Conservation (phyloP, 805 yeast species). For the Candida ascalaphidarum region DNA sequence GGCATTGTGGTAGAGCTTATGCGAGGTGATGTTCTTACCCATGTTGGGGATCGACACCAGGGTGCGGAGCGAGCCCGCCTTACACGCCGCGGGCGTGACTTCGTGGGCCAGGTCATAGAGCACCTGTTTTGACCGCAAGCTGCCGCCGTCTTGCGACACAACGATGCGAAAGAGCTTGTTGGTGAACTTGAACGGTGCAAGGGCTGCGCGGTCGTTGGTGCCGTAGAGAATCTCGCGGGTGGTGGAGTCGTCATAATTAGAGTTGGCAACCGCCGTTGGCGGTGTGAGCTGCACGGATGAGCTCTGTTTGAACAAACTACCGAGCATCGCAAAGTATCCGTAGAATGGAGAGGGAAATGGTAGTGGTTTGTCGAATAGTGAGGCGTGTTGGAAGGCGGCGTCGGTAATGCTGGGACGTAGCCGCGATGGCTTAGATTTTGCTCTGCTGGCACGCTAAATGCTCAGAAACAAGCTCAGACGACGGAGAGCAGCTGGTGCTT, state of each 20-base stretch:
- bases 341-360: background rate
- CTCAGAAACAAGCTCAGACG: too few species aligned
- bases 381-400: too few species aligned
- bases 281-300: constrained; percentile 3
- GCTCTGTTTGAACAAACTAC: constrained; percentile 26
- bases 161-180: constrained; percentile 31
- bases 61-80: background rate
- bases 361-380: background rate
- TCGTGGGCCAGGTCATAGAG: constrained; percentile 38
- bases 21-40: constrained; percentile 10
- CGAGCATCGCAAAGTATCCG: constrained; percentile 28
- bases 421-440: too few species aligned
- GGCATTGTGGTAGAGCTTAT: constrained; percentile 29
- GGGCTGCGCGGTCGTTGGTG: constrained; percentile 17
- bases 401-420: too few species aligned
- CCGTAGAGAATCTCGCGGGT: constrained; percentile 42
- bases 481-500: too few species aligned
- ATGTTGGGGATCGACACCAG: constrained; percentile 1
- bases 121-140: constrained; percentile 36
- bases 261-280: too few species aligned
- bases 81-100: background rate
- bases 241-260: constrained; percentile 36
- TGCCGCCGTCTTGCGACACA: constrained; percentile 45
- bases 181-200: constrained; percentile 18
- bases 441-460: too few species aligned